Evolutionary conservation across 2,329 filamentous ascomycete species (phyloP).

Genomic region (Fusarium nematophilum): DNA sequence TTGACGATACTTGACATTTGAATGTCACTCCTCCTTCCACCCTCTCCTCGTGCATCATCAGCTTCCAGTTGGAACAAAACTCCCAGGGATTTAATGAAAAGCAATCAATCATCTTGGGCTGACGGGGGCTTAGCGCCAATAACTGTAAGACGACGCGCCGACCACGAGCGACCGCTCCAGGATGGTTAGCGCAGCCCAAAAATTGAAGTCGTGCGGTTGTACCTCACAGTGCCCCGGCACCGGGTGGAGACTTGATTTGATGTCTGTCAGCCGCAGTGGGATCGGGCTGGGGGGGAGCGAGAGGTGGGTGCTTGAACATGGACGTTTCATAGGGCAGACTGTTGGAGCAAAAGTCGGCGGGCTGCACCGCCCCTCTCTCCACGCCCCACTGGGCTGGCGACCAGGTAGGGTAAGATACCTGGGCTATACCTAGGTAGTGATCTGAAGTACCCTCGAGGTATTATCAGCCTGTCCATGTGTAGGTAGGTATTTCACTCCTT

Average conservation of each 20-base stretch:
- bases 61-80: too few relatives aligned
- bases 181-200: constrained; percentile 1
- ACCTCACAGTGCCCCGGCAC: constrained; percentile 11
- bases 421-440: too few relatives aligned
- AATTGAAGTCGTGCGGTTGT: constrained; percentile 20
- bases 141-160: constrained; percentile 25
- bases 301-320: constrained; percentile 11
- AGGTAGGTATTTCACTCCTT: too few relatives aligned
- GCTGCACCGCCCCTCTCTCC: constrained; percentile 30
- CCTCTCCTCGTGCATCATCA: not conserved
- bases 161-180: not conserved
- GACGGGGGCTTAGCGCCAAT: constrained; percentile 31
- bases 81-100: not conserved
- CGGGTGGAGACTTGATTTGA: not conserved
- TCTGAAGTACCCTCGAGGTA: too few relatives aligned
- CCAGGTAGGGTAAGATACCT: too few relatives aligned
- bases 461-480: too few relatives aligned
- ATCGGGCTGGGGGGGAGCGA: constrained; percentile 19
- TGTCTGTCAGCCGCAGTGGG: constrained; percentile 34
- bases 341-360: constrained; percentile 7
- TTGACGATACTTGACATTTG: too few relatives aligned
- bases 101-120: constrained; percentile 25
- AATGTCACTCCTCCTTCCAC: too few relatives aligned
- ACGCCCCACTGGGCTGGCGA: constrained; percentile 2
- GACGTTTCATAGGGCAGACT: constrained; percentile 38